Conservation (phyloP, 2,329 filamentous ascomycete genomes). For the Rhexocercosporidium sp. region DNA sequence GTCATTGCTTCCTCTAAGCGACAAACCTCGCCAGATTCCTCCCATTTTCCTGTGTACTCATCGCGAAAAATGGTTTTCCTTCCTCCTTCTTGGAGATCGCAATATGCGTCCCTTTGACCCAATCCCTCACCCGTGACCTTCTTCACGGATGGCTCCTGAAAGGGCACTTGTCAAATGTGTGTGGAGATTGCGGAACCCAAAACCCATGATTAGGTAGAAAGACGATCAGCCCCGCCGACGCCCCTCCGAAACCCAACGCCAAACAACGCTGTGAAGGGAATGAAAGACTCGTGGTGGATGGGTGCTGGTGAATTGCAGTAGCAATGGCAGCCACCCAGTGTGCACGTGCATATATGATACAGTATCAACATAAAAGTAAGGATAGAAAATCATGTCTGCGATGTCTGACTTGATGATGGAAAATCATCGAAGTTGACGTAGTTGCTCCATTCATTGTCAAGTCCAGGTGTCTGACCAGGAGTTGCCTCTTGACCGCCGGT, state of each 20-base stretch:
- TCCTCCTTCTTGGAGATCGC: not conserved
- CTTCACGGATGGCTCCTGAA: not conserved
- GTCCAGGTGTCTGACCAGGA: slow-evolving; percentile 21
- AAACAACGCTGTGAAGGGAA: slow-evolving; percentile 2
- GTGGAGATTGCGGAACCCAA: not conserved
- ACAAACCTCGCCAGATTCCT: not conserved
- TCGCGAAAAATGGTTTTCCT: not conserved
- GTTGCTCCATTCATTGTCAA: slow-evolving; percentile 21
- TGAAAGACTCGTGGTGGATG: not conserved
- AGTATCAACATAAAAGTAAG: not conserved
- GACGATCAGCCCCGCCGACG: not conserved
- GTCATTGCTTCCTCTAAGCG: not conserved
- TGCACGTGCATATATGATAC: slow-evolving; percentile 4
- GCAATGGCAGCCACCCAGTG: not conserved
- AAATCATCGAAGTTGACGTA: slow-evolving; percentile 27
- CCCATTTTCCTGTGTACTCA: not conserved
- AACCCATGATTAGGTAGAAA: not conserved
- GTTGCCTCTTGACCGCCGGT: slow-evolving; percentile 1
- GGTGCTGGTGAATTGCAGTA: not conserved
- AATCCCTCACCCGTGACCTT: not conserved
- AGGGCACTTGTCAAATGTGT: not conserved
- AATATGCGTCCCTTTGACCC: not conserved
- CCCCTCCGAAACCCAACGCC: not conserved
- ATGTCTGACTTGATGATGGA: slow-evolving; percentile 18
- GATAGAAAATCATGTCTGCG: slow-evolving; percentile 8